Evolutionary conservation across 2,329 filamentous ascomycete species (phyloP).

Genomic region (Aureobasidium lini): DNA sequence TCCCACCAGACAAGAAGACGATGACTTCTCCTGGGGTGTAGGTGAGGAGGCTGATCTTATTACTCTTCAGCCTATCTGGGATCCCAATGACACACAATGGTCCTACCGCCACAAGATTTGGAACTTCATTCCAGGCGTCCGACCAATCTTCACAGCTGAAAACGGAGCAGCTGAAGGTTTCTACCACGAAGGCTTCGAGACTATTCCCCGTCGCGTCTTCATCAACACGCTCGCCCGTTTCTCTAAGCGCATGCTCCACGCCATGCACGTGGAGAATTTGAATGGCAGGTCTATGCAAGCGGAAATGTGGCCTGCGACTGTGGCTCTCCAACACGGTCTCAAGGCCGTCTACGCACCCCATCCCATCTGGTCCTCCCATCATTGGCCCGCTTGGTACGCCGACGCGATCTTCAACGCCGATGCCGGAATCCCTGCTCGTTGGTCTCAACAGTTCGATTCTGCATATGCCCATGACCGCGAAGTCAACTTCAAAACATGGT

Average conservation of each 20-base stretch:
- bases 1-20: constrained; percentile 65
- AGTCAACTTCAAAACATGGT: constrained; percentile 79
- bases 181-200: constrained; percentile 40
- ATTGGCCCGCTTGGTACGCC: constrained; percentile 74
- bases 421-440: constrained; percentile 46
- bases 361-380: constrained; percentile 77
- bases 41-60: constrained; percentile 88
- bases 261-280: constrained; percentile 87
- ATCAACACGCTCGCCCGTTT: constrained; percentile 86
- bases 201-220: constrained; percentile 64
- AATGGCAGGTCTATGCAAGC: constrained; percentile 87
- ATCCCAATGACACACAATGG: constrained; percentile 84
- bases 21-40: constrained; percentile 79
- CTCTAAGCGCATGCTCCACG: constrained; percentile 67
- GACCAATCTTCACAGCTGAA: constrained; percentile 81
- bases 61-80: constrained; percentile 84
- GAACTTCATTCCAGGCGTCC: constrained; percentile 45
- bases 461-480: constrained; percentile 59
- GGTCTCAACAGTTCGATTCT: constrained; percentile 36
- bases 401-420: constrained; percentile 71
- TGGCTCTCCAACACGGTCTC: constrained; percentile 82
- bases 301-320: constrained; percentile 91
- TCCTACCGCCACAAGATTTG: constrained; percentile 42
- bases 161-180: constrained; percentile 55
- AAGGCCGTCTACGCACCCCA: constrained; percentile 91